Evolutionary conservation across 805 yeast genomes (phyloP).

Genomic region (Yarrowia divulgata): DNA sequence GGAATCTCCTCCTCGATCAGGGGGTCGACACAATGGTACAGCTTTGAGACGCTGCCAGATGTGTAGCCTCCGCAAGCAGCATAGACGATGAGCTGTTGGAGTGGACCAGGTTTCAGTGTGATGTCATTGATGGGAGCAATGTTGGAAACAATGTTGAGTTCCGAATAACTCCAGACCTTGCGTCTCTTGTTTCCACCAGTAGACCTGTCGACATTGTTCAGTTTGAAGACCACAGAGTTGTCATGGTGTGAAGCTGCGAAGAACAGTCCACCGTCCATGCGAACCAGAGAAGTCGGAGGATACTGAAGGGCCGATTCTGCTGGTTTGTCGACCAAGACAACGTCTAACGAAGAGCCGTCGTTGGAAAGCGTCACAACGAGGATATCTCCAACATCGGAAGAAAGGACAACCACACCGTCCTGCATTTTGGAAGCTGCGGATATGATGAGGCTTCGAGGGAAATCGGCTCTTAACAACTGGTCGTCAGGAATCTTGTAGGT

Average conservation of each 20-base stretch:
- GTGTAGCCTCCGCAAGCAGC: slow-evolving; percentile 39
- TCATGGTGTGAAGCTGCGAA: slow-evolving; percentile 37
- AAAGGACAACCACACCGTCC: slow-evolving; percentile 20
- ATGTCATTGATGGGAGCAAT: slow-evolving; percentile 32
- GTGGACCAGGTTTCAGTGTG: neutral
- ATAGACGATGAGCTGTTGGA: slow-evolving; percentile 21
- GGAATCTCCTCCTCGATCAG: slow-evolving; percentile 20
- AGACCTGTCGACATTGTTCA: slow-evolving; percentile 15
- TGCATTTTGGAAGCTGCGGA: slow-evolving; percentile 26
- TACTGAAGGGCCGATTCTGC: slow-evolving; percentile 23
- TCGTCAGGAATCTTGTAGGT: slow-evolving; percentile 25
- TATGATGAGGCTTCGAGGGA: slow-evolving; percentile 13
- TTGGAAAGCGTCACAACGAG: slow-evolving; percentile 6
- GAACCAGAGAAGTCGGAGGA: slow-evolving; percentile 33
- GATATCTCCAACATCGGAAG: slow-evolving; percentile 37
- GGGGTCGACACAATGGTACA: slow-evolving; percentile 11
- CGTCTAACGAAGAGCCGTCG: slow-evolving; percentile 4
- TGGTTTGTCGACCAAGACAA: slow-evolving; percentile 15
- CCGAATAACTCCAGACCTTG: slow-evolving; percentile 12
- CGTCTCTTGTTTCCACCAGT: slow-evolving; percentile 3
- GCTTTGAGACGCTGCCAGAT: slow-evolving; percentile 33
- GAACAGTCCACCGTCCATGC: slow-evolving; percentile 20
- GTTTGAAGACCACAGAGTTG: slow-evolving; percentile 23
- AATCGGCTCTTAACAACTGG: slow-evolving; percentile 21
- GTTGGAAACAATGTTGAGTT: slow-evolving; percentile 6